Evolutionary conservation across 805 yeast species (phyloP), one percentile per base, ranked within the genome.

Genomic region (Tetrapisispora fleetii): DNA sequence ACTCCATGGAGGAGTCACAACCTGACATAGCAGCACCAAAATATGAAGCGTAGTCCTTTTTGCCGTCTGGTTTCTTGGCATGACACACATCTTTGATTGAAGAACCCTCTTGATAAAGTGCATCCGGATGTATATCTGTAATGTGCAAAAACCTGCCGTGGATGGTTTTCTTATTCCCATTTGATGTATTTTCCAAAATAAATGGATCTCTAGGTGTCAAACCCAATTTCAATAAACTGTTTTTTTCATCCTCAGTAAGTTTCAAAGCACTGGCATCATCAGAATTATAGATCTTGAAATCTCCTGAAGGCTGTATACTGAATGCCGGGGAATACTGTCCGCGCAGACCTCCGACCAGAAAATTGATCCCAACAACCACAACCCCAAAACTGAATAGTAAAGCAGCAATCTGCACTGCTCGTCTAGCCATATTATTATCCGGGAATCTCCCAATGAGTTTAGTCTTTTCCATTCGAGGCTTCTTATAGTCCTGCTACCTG

Each of bases 121-220:
- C 81, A 64, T 87, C 96, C 0, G 95, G 95, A 59, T 87, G 96
- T 52, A 88, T 71, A 61, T 87, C 96, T 0, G 95, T 87, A 27
- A 87, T 74, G 59, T 88, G 95, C n/a, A 87, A 67, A 58, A 87
- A 88, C 48, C 93, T 67, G 0, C 96, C 96, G 56, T 82, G 85
- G 14, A 83, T 37, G 21, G 50, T 52, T 35, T 53, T 52, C 19
- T 52, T 52, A 37, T 49, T 58, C 5, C 58, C 59, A 4, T 50
- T 49, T 3, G 18, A 28, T 5, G 45, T 37, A 27, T 54, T 56
- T 3, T 47, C 36, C 8, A 59, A 52, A n/a, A 59, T 50, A 4
- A 72, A 52, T 1, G 77, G 73, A 19, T 63, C 67, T 45, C 62
- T 62, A 0, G 74, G 75, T 1, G 75, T 71, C 10, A 75, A 52